These are phyloP conservation scores for Lactarius tabidus DNA, from an alignment of 768 basidiomycete species.

Conservation along the genomic window DNA sequence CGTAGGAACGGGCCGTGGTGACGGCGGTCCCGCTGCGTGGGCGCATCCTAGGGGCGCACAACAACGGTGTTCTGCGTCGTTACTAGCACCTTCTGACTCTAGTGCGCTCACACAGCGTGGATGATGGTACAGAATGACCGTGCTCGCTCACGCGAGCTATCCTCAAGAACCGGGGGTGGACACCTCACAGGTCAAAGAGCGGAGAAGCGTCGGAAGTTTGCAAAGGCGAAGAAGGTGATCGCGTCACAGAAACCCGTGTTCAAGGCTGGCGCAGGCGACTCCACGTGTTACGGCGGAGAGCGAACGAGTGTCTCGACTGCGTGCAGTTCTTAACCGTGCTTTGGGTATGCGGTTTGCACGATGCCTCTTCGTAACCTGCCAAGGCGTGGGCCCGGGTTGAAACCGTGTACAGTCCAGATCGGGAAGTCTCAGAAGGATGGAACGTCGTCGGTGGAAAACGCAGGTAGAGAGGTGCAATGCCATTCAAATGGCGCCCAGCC, in stretches of 20 bases:
- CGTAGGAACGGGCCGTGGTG: not conserved
- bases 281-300: conserved; percentile 85
- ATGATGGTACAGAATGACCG: conserved; percentile 58
- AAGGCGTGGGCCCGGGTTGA: not conserved
- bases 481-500: too few species aligned
- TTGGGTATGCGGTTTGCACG: not conserved
- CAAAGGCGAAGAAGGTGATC: conserved; percentile 92
- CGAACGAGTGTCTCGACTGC: conserved; percentile 85
- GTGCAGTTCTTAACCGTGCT: conserved; percentile 48
- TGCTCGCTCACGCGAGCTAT: conserved; percentile 88
- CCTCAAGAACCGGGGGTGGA: conserved; percentile 90
- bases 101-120: conserved; percentile 29
- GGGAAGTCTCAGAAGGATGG: not conserved
- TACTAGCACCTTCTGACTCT: not conserved
- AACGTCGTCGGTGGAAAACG: too few species aligned
- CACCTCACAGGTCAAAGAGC: conserved; percentile 81
- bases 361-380: not conserved
- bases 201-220: conserved; percentile 94
- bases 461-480: too few species aligned
- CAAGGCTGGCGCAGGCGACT: conserved; percentile 75
- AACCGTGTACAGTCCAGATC: not conserved
- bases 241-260: conserved; percentile 88
- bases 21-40: not conserved
- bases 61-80: not conserved
- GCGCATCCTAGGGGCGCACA: not conserved